Evolutionary conservation across 768 basidiomycete species (phyloP).

Genomic region (Lentinula aciculospora): DNA sequence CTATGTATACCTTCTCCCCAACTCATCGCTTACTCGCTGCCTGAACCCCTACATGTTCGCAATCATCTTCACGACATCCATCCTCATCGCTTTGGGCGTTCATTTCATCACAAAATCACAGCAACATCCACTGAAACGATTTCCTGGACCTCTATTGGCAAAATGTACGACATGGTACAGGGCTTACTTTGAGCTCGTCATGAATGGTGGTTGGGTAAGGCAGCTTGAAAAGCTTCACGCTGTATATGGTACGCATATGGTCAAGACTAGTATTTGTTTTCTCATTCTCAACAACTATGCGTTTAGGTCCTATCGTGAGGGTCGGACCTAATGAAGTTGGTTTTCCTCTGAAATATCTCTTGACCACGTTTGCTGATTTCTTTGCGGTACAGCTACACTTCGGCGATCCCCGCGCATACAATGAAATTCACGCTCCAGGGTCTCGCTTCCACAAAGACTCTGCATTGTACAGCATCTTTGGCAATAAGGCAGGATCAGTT

Average conservation of each 20-base stretch:
- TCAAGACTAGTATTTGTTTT: no score
- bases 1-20: no score
- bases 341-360: neutral
- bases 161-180: neutral
- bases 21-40: neutral
- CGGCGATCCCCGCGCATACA: constrained; percentile 15
- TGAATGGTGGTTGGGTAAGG: constrained; percentile 5
- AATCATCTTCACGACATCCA: neutral
- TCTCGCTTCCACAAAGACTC: constrained; percentile 14
- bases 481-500: constrained; percentile 9
- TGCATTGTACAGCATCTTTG: constrained; percentile 10
- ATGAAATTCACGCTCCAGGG: constrained; percentile 14
- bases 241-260: constrained; percentile 12
- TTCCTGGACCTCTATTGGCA: constrained; percentile 6
- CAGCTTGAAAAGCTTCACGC: constrained; percentile 14
- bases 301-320: constrained; percentile 18
- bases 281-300: neutral
- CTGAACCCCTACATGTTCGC: neutral
- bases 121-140: constrained; percentile 1
- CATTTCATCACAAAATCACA: neutral
- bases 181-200: constrained; percentile 1
- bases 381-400: constrained; percentile 17
- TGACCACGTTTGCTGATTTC: neutral
- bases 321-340: constrained; percentile 20
- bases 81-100: neutral